These are phyloP conservation scores for Boletus reticuloceps DNA, from an alignment of 768 basidiomycete species.

Conservation along the genomic window DNA sequence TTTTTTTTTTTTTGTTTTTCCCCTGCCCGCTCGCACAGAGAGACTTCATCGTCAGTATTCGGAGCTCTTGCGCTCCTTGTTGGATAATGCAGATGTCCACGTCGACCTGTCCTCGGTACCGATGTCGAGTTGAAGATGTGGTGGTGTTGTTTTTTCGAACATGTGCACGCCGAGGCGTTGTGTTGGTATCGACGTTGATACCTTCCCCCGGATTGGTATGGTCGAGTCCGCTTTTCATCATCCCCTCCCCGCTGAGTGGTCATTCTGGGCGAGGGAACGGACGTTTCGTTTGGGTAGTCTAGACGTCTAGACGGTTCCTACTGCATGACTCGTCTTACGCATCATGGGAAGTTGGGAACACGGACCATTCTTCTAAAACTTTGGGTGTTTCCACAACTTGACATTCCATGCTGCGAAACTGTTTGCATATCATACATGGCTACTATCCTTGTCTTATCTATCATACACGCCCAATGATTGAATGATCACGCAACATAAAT, in stretches of 20 bases:
- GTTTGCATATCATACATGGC: not conserved
- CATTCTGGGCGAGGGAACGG: too few relatives aligned
- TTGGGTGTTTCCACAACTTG: too few relatives aligned
- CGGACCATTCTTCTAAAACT: too few relatives aligned
- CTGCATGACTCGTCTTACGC: not conserved
- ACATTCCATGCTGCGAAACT: too few relatives aligned
- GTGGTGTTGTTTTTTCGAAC: not conserved
- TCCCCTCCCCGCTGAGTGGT: too few relatives aligned
- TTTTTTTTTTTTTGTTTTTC: too few relatives aligned
- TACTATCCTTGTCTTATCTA: not conserved
- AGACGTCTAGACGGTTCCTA: not conserved
- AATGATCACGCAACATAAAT: constrained; percentile 68
- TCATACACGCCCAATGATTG: not conserved
- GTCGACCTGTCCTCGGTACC: constrained; percentile 17
- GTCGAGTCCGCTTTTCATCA: not conserved
- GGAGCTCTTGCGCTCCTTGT: constrained; percentile 54
- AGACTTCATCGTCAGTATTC: constrained; percentile 59
- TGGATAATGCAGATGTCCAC: constrained; percentile 49
- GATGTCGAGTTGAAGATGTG: not conserved
- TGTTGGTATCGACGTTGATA: not conserved
- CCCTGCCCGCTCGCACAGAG: constrained; percentile 31
- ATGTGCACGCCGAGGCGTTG: not conserved
- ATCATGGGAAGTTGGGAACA: too few relatives aligned
- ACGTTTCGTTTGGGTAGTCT: too few relatives aligned
- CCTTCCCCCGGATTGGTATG: not conserved